Conservation (phyloP, 345 rosid genomes). For the Erysimum cheiranthoides region DNA sequence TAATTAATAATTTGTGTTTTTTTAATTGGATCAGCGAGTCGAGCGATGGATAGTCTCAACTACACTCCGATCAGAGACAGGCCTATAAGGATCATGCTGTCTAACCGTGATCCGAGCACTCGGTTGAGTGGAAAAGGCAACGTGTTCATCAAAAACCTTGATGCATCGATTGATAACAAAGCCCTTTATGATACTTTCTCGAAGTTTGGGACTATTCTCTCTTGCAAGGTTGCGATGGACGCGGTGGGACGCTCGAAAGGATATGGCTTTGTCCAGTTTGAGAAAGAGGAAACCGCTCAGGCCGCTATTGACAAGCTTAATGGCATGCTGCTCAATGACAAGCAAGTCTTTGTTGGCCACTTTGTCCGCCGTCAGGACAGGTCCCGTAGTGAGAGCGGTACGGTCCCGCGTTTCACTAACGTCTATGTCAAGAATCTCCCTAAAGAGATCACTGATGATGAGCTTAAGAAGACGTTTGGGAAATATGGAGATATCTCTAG, state of each 20-base stretch:
- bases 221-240: constrained; percentile 71
- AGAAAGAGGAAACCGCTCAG: constrained; percentile 62
- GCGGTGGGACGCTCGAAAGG: constrained; percentile 57
- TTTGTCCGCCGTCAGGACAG: constrained; percentile 64
- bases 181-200: constrained; percentile 61
- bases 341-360: constrained; percentile 63
- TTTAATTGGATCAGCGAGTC: constrained; percentile 51
- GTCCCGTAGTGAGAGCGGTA: constrained; percentile 40
- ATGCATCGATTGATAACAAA: constrained; percentile 60
- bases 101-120: constrained; percentile 70
- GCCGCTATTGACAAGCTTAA: constrained; percentile 60
- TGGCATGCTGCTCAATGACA: constrained; percentile 73
- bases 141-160: constrained; percentile 80
- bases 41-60: constrained; percentile 64
- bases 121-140: constrained; percentile 71
- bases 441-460: constrained; percentile 61
- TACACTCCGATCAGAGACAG: constrained; percentile 63
- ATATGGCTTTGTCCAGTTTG: constrained; percentile 77
- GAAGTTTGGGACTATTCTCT: constrained; percentile 62
- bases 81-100: constrained; percentile 75
- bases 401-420: constrained; percentile 55
- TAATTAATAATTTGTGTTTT: neutral
- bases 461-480: constrained; percentile 62
- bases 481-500: constrained; percentile 63
- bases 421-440: constrained; percentile 72